These are phyloP conservation scores for Darksidea phi DNA, from an alignment of 495 filamentous ascomycete species.

Conservation along the genomic window DNA sequence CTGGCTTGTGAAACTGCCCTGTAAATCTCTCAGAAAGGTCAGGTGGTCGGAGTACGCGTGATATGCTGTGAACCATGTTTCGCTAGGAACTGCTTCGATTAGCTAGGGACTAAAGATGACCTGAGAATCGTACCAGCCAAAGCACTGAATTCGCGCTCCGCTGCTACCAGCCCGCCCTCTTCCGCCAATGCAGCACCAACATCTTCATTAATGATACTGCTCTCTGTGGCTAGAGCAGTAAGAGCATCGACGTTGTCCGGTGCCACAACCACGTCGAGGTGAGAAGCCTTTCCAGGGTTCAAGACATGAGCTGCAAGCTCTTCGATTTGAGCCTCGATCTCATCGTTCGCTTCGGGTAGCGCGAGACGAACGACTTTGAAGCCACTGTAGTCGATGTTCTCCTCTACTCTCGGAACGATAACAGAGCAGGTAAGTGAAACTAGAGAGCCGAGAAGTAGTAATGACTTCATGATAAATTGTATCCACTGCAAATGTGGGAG, in stretches of 20 bases:
- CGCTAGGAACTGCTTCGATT: background rate
- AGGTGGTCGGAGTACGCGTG: slow-evolving; percentile 59
- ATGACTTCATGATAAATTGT: slow-evolving; percentile 13
- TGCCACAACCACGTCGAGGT: slow-evolving; percentile 26
- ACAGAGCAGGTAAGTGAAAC: background rate
- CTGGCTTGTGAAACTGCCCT: slow-evolving; percentile 47
- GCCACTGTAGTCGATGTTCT: slow-evolving; percentile 25
- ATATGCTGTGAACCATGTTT: slow-evolving; percentile 56
- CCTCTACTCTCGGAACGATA: slow-evolving; percentile 2
- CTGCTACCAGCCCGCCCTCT: slow-evolving; percentile 8
- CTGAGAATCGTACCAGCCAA: slow-evolving; percentile 10
- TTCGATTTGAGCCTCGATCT: slow-evolving; percentile 24
- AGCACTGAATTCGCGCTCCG: background rate
- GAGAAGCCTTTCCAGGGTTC: slow-evolving; percentile 18
- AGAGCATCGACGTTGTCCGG: slow-evolving; percentile 23
- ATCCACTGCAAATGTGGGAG: too few species aligned
- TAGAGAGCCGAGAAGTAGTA: slow-evolving; percentile 12
- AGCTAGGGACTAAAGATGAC: slow-evolving; percentile 7
- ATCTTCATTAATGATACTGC: slow-evolving; percentile 19
- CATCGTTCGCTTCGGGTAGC: background rate
- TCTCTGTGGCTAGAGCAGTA: slow-evolving; percentile 6
- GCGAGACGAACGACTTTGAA: slow-evolving; percentile 26
- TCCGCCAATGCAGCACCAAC: slow-evolving; percentile 14
- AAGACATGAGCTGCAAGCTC: slow-evolving; percentile 24
- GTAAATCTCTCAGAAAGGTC: slow-evolving; percentile 53